Conservation (phyloP, 148 eudicot genomes). For the Arbutus unedo region DNA sequence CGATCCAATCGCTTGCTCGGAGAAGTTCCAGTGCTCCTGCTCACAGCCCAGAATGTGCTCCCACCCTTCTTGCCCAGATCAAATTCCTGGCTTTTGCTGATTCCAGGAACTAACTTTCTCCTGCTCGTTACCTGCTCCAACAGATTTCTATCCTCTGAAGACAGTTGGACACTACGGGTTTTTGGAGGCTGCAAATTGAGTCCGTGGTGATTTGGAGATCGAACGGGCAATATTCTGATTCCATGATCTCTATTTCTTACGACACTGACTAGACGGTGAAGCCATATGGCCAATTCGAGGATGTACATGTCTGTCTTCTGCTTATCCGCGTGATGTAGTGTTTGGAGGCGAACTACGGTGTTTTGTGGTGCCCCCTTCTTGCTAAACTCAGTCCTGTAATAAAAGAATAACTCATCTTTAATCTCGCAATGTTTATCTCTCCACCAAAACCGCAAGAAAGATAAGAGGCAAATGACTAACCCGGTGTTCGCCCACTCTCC, state of each 20-base stretch:
- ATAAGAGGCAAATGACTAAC: conserved; percentile 33
- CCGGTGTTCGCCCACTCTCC: conserved; percentile 97
- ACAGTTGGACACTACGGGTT: conserved; percentile 30
- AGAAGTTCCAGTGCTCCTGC: conserved; percentile 72
- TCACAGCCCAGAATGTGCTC: conserved; percentile 41
- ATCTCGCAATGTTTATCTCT: background rate
- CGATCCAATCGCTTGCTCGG: conserved; percentile 35
- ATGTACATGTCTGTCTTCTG: conserved; percentile 57
- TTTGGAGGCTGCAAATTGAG: conserved; percentile 20
- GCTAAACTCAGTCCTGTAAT: conserved; percentile 55
- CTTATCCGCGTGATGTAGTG: conserved; percentile 82
- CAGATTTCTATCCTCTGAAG: conserved; percentile 62
- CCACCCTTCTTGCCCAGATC: conserved; percentile 26
- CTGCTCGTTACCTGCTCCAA: conserved; percentile 49
- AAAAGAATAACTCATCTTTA: background rate
- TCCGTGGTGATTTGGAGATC: conserved; percentile 47
- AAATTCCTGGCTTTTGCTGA: conserved; percentile 90
- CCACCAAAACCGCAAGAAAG: background rate
- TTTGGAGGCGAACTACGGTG: conserved; percentile 64
- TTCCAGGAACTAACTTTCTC: conserved; percentile 44
- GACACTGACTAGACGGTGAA: conserved; percentile 62
- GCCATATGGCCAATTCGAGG: conserved; percentile 62
- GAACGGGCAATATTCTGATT: conserved; percentile 31
- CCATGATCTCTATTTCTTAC: conserved; percentile 59
- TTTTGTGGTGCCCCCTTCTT: conserved; percentile 44